Percentiles rank a stretch among this genome's conserved stretches.
These are phyloP conservation scores for Gossypium thurberi DNA, from an alignment of 345 rosid genomes.

Conservation along the genomic window DNA sequence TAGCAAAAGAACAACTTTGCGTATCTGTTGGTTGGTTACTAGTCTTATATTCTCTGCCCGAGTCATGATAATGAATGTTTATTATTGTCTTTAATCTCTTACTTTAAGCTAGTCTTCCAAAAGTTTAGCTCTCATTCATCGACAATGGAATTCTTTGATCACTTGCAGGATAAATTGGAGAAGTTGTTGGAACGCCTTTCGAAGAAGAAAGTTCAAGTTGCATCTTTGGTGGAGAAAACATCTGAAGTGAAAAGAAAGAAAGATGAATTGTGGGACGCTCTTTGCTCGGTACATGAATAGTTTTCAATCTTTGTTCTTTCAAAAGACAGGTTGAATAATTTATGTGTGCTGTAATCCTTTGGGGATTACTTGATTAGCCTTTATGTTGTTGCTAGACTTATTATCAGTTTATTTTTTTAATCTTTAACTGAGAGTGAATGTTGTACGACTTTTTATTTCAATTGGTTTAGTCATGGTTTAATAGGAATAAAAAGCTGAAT, in stretches of 20 bases:
- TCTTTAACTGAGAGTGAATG: neutral
- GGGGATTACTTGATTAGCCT: neutral
- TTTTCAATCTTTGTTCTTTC: conserved; percentile 11
- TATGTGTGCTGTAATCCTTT: neutral
- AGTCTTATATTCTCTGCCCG: neutral
- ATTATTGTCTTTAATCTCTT: neutral
- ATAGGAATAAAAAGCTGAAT: neutral
- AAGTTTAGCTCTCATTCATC: neutral
- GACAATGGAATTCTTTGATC: conserved; percentile 12
- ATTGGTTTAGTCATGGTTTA: neutral
- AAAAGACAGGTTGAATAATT: neutral
- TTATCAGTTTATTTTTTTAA: neutral
- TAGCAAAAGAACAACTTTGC: neutral
- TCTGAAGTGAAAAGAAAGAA: conserved; percentile 61
- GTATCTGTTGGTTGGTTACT: neutral
- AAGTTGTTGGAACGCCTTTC: conserved; percentile 37
- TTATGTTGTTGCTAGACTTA: neutral
- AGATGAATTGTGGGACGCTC: conserved; percentile 47
- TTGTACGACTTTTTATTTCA: neutral
- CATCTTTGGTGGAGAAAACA: conserved; percentile 57
- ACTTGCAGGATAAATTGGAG: conserved; percentile 52
- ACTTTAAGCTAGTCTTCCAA: neutral
- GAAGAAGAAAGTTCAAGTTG: conserved; percentile 72
- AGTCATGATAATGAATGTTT: conserved; percentile 5
- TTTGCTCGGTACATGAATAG: conserved; percentile 48